Conservation (phyloP, 305 asterid species). For the Solanum hybrid region DNA sequence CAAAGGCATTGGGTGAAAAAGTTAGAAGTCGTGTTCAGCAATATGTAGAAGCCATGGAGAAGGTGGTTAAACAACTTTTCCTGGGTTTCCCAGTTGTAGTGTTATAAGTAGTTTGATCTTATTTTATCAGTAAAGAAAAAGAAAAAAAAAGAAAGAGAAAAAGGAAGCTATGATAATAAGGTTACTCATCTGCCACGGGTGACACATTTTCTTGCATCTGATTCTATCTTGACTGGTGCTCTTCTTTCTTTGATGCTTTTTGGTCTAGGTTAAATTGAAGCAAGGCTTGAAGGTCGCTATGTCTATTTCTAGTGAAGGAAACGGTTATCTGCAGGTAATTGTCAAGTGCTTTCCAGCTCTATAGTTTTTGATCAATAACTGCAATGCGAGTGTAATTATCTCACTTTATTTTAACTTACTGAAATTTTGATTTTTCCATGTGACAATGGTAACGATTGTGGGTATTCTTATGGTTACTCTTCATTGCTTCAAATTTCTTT, state of each 20-base stretch:
- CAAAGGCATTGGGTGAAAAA: conserved; percentile 61
- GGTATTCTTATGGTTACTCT: neutral
- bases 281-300: conserved; percentile 90
- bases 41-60: conserved; percentile 85
- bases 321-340: conserved; percentile 82
- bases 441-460: neutral
- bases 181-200: neutral
- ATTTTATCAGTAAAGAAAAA: neutral
- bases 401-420: neutral
- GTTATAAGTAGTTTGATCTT: neutral
- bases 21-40: conserved; percentile 57
- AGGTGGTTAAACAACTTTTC: conserved; percentile 31
- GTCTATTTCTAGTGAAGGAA: conserved; percentile 88
- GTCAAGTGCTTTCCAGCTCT: neutral
- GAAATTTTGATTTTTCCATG: neutral
- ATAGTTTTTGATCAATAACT: neutral
- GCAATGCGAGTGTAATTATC: neutral
- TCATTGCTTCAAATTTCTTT: conserved; percentile 6
- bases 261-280: conserved; percentile 70
- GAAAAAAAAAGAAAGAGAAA: neutral
- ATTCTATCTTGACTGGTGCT: neutral
- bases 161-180: neutral
- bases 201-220: neutral
- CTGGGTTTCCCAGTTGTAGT: neutral
- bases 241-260: conserved; percentile 8